Evolutionary conservation across 352 stramenopile genomes (phyloP).

Genomic region (Phytophthora lateralis): DNA sequence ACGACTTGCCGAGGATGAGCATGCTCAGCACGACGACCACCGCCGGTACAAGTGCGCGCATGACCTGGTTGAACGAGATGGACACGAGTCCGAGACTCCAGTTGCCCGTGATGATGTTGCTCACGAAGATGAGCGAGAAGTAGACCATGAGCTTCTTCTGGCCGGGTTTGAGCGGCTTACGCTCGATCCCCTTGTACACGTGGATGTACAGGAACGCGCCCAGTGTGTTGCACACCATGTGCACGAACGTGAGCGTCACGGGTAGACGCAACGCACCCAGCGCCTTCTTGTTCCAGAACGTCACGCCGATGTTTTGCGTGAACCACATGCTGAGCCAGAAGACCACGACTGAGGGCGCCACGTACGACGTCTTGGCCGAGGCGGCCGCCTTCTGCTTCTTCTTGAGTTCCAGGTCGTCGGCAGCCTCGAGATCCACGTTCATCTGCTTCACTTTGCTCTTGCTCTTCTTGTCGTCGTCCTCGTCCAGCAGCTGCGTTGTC

Average conservation of each 20-base stretch:
- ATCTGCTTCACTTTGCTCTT: constrained; percentile 8
- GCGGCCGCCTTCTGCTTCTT: constrained; percentile 25
- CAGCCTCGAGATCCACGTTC: constrained; percentile 25
- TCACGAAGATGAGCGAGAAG: constrained; percentile 93
- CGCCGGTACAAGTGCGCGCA: constrained; percentile 84
- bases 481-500: constrained; percentile 31
- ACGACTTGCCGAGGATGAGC: constrained; percentile 78
- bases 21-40: constrained; percentile 85
- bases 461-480: constrained; percentile 15
- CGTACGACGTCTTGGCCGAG: constrained; percentile 69
- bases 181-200: constrained; percentile 66
- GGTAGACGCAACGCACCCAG: constrained; percentile 71
- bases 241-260: constrained; percentile 91
- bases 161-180: constrained; percentile 62
- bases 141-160: constrained; percentile 86
- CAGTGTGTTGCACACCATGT: constrained; percentile 94
- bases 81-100: constrained; percentile 91
- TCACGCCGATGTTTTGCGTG: constrained; percentile 93
- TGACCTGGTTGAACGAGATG: constrained; percentile 96
- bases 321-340: constrained; percentile 91
- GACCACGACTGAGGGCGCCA: constrained; percentile 61
- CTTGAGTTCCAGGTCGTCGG: constrained; percentile 21
- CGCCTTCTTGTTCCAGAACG: constrained; percentile 95
- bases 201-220: constrained; percentile 84
- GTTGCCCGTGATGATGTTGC: constrained; percentile 96